Conservation (phyloP, 2,329 filamentous ascomycete genomes). For the Venturia asperata region DNA sequence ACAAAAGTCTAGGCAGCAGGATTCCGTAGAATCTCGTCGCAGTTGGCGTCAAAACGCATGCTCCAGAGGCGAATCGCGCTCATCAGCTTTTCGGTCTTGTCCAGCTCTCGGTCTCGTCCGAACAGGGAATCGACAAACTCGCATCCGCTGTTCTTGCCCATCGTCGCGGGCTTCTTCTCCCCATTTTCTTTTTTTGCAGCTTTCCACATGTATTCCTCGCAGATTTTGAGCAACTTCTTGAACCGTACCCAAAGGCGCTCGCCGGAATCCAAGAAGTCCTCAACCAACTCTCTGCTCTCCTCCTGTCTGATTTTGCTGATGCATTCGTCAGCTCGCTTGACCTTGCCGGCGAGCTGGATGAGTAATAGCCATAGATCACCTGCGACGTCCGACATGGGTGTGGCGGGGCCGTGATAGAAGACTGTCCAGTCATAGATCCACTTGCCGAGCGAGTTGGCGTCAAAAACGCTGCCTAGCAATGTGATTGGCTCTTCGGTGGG, state of each 20-base stretch:
- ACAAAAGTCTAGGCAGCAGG: conserved; percentile 32
- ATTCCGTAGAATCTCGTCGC: conserved; percentile 71
- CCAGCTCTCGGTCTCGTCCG: conserved; percentile 79
- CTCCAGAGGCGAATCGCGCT: conserved; percentile 80
- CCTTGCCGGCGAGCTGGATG: conserved; percentile 87
- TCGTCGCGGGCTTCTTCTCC: conserved; percentile 57
- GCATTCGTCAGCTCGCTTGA: conserved; percentile 81
- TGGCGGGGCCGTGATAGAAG: conserved; percentile 73
- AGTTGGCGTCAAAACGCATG: conserved; percentile 92
- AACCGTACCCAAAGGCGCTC: conserved; percentile 81
- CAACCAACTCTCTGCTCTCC: conserved; percentile 72
- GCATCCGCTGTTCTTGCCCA: conserved; percentile 85
- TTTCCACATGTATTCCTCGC: conserved; percentile 92
- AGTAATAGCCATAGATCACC: conserved; percentile 92
- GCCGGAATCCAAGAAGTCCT: conserved; percentile 85
- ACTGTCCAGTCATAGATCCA: conserved; percentile 99
- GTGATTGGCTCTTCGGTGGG: conserved; percentile 89
- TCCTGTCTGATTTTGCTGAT: conserved; percentile 62
- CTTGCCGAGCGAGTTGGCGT: conserved; percentile 93
- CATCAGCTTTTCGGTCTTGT: conserved; percentile 91
- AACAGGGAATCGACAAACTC: conserved; percentile 97
- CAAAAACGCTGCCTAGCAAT: conserved; percentile 89
- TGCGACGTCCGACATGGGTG: conserved; percentile 81
- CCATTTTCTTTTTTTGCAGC: conserved; percentile 64
- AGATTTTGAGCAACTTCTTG: conserved; percentile 77